Conservation (phyloP, 1,284 basidiomycete species). For the Peniophora sp. region DNA sequence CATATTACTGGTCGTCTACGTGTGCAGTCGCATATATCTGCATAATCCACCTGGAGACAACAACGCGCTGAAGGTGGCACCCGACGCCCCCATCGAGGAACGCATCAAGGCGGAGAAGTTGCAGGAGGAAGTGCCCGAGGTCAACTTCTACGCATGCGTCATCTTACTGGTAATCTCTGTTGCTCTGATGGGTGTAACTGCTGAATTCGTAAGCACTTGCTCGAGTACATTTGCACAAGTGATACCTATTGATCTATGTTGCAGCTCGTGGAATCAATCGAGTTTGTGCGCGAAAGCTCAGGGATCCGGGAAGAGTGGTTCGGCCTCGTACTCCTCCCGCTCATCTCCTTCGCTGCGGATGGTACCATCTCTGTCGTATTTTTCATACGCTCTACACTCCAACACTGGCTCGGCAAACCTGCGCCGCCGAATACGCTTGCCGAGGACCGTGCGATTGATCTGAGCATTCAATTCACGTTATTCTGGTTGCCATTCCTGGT, state of each 20-base stretch:
- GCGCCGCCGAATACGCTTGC: slow-evolving; percentile 30
- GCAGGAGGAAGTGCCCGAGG: slow-evolving; percentile 37
- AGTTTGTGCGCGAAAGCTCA: slow-evolving; percentile 35
- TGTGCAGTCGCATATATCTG: slow-evolving; percentile 56
- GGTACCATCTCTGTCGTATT: slow-evolving; percentile 47
- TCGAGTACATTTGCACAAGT: too few species aligned
- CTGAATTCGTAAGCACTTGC: slow-evolving; percentile 51
- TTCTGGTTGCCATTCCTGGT: slow-evolving; percentile 62
- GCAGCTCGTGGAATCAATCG: slow-evolving; percentile 56
- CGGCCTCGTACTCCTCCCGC: slow-evolving; percentile 58
- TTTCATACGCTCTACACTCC: slow-evolving; percentile 28
- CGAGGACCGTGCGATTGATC: slow-evolving; percentile 52
- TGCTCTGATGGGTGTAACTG: slow-evolving; percentile 54
- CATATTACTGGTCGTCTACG: slow-evolving; percentile 54
- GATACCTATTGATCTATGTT: neutral
- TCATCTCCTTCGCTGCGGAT: slow-evolving; percentile 65
- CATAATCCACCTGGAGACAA: slow-evolving; percentile 60
- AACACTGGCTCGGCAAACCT: slow-evolving; percentile 7
- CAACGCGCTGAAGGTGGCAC: slow-evolving; percentile 32
- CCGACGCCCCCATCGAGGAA: slow-evolving; percentile 33
- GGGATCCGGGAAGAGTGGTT: slow-evolving; percentile 56
- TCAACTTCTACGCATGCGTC: slow-evolving; percentile 54
- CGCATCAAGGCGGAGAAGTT: slow-evolving; percentile 35
- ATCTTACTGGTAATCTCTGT: slow-evolving; percentile 43
- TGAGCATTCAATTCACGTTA: slow-evolving; percentile 60